Evolutionary conservation across 2,329 filamentous ascomycete genomes (phyloP).

Genomic region (Penicillium glabrum): DNA sequence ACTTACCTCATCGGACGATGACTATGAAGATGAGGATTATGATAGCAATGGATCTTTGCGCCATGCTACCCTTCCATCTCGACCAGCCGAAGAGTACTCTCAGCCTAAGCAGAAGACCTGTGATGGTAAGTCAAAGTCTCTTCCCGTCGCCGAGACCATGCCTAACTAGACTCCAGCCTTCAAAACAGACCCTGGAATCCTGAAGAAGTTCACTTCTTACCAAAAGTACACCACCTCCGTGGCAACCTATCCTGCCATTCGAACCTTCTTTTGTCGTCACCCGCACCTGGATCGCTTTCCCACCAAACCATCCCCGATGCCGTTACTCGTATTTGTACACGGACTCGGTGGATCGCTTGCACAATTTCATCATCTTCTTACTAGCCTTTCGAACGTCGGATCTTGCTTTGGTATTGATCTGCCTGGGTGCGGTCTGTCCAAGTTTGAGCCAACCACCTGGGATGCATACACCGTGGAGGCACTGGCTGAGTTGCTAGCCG

Average conservation of each 20-base stretch:
- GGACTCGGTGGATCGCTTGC: conserved; percentile 89
- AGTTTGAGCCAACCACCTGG: conserved; percentile 69
- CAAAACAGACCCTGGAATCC: conserved; percentile 71
- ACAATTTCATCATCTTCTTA: conserved; percentile 80
- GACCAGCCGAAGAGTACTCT: conserved; percentile 20
- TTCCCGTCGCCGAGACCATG: neutral
- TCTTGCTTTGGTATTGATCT: conserved; percentile 87
- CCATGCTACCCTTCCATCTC: conserved; percentile 23
- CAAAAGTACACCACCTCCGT: conserved; percentile 70
- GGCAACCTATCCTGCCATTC: conserved; percentile 70
- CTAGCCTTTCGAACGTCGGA: conserved; percentile 77
- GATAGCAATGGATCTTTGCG: conserved; percentile 35
- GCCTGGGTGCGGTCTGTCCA: conserved; percentile 82
- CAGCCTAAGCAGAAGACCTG: conserved; percentile 28
- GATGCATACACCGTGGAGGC: conserved; percentile 77
- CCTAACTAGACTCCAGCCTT: conserved; percentile 22
- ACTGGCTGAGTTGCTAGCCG: conserved; percentile 71
- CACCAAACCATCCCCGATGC: conserved; percentile 68
- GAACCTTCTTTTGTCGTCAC: conserved; percentile 82
- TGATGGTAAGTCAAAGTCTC: conserved; percentile 26
- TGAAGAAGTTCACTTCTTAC: conserved; percentile 73
- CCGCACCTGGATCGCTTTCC: conserved; percentile 80
- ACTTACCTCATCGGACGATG: conserved; percentile 38
- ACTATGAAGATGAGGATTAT: conserved; percentile 37
- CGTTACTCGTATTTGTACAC: conserved; percentile 86